These are phyloP conservation scores for Aspergillus sp. DNA, from an alignment of 2,329 filamentous ascomycete species.

Conservation along the genomic window DNA sequence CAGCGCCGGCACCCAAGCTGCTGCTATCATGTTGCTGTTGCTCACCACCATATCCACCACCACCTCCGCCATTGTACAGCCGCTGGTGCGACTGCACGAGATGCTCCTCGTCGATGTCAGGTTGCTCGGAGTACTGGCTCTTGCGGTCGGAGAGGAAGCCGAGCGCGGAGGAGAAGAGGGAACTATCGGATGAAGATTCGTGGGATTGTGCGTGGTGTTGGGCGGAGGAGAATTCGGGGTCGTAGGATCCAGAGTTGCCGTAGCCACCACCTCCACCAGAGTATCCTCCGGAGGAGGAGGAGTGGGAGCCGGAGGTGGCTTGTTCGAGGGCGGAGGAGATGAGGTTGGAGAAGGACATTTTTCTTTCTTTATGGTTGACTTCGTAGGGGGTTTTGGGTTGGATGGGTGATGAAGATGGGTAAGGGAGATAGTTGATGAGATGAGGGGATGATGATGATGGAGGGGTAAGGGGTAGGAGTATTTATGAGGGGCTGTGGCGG, in stretches of 20 bases:
- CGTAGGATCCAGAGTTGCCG: not conserved
- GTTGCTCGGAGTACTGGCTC: slow-evolving; percentile 50
- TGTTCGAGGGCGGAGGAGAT: slow-evolving; percentile 19
- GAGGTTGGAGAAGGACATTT: slow-evolving; percentile 23
- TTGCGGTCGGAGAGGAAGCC: slow-evolving; percentile 53
- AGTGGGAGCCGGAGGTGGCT: slow-evolving; percentile 9
- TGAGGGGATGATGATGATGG: not conserved
- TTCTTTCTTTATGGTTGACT: too few species aligned
- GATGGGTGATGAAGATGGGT: too few species aligned
- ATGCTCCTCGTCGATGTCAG: slow-evolving; percentile 64
- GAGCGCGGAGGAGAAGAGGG: slow-evolving; percentile 60
- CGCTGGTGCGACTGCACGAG: slow-evolving; percentile 75
- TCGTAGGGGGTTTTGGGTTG: too few species aligned
- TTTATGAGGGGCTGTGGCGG: slow-evolving; percentile 17
- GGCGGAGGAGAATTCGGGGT: slow-evolving; percentile 56
- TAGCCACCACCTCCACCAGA: too few species aligned
- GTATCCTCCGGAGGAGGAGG: not conserved
- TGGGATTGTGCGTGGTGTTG: slow-evolving; percentile 58
- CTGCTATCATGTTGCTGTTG: slow-evolving; percentile 45
- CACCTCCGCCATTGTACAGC: slow-evolving; percentile 59
- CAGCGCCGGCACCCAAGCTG: slow-evolving; percentile 47
- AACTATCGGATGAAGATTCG: slow-evolving; percentile 51
- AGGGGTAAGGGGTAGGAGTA: not conserved
- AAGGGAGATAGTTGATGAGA: not conserved
- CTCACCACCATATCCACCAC: not conserved